Percentiles rank a stretch among this genome's conserved stretches.
Conservation (phyloP, 2,329 filamentous ascomycete genomes). For the Cercospora brassicicola region DNA sequence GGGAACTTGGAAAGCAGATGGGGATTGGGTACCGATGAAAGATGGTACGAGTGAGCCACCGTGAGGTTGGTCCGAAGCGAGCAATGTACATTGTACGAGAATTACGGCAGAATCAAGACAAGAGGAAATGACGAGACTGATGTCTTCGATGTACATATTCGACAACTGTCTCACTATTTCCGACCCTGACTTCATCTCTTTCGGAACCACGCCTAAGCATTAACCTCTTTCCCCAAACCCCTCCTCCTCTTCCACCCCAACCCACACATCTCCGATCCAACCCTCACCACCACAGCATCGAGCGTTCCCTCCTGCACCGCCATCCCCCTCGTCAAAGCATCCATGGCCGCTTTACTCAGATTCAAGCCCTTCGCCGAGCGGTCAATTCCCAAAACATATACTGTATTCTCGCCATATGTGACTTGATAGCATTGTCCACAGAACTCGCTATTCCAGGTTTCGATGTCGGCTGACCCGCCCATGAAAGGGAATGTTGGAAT, state of each 20-base stretch:
- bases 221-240: not conserved
- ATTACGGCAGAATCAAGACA: not conserved
- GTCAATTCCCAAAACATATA: not conserved
- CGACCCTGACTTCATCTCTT: not conserved
- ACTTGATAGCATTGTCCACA: not conserved
- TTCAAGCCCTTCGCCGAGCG: not conserved
- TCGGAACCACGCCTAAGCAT: not conserved
- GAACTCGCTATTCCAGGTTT: not conserved
- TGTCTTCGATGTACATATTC: not conserved
- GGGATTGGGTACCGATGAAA: slow-evolving; percentile 66
- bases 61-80: not conserved
- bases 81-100: not conserved
- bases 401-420: not conserved
- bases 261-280: not conserved
- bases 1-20: slow-evolving; percentile 65
- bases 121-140: not conserved
- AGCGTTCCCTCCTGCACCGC: not conserved
- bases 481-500: not conserved
- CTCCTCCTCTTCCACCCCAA: not conserved
- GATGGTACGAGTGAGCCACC: slow-evolving; percentile 52
- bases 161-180: not conserved
- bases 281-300: not conserved
- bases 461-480: not conserved
- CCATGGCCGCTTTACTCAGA: not conserved
- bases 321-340: not conserved